Conservation (phyloP, 2,329 filamentous ascomycete species). For the Scopulariopsis brevicaulis region DNA sequence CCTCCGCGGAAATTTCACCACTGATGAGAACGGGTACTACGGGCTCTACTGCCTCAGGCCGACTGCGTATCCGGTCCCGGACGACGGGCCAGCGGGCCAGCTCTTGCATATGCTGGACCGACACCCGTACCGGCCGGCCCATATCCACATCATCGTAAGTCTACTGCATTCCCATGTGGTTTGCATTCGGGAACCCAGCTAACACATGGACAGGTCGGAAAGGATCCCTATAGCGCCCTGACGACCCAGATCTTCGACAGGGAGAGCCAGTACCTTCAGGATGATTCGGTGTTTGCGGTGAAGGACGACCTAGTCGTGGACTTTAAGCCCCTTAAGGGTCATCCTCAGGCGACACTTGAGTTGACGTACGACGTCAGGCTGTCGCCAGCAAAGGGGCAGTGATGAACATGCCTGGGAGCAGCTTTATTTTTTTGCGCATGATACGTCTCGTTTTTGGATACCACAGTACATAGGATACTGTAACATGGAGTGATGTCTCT, state of each 20-base stretch:
- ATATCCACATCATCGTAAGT: constrained; percentile 43
- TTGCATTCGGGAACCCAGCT: neutral
- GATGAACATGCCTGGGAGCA: neutral
- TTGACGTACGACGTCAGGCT: constrained; percentile 45
- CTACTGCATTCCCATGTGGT: neutral
- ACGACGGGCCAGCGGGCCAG: constrained; percentile 40
- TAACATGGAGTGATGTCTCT: neutral
- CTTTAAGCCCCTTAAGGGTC: constrained; percentile 24
- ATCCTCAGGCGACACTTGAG: constrained; percentile 41
- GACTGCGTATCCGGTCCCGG: constrained; percentile 36
- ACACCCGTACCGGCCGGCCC: constrained; percentile 44
- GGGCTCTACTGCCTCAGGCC: constrained; percentile 49
- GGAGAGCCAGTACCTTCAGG: constrained; percentile 46
- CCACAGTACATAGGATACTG: neutral
- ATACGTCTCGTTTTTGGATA: neutral
- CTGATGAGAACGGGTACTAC: constrained; percentile 54
- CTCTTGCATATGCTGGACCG: constrained; percentile 42
- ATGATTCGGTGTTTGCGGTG: constrained; percentile 42
- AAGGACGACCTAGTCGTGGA: constrained; percentile 35
- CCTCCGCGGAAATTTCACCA: constrained; percentile 60
- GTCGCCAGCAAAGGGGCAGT: neutral
- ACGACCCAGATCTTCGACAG: constrained; percentile 66
- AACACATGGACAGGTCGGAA: constrained; percentile 18
- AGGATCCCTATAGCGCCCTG: constrained; percentile 52
- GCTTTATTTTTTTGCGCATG: neutral